These are phyloP conservation scores for Candida quercuum DNA, from an alignment of 805 yeast species.

Conservation along the genomic window DNA sequence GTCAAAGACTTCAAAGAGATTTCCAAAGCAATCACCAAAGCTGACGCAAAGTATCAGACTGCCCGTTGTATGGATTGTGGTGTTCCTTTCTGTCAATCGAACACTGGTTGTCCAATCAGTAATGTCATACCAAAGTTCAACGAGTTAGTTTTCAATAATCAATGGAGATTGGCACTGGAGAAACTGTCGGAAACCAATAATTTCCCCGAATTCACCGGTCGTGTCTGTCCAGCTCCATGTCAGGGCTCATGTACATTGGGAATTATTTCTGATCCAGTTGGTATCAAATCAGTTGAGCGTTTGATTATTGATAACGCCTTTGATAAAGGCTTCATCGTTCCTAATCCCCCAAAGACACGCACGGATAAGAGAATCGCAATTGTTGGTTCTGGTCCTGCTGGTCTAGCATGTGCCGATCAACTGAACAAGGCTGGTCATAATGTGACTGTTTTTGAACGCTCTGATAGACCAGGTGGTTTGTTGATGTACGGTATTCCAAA, in stretches of 20 bases:
- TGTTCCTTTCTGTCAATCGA: constrained; percentile 97
- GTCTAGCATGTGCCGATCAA: constrained; percentile 95
- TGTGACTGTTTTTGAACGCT: constrained; percentile 89
- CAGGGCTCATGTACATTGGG: constrained; percentile 96
- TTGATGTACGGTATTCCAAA: constrained; percentile 99
- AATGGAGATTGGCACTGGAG: constrained; percentile 92
- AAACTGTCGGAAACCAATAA: constrained; percentile 92
- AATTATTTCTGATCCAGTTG: constrained; percentile 91
- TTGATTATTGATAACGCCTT: constrained; percentile 95
- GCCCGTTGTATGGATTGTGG: constrained; percentile 99
- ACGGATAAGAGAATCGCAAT: constrained; percentile 84
- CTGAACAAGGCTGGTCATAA: constrained; percentile 92
- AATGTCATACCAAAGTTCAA: constrained; percentile 98
- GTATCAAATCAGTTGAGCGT: constrained; percentile 92
- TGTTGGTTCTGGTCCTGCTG: constrained; percentile 97
- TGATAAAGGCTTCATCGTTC: constrained; percentile 94
- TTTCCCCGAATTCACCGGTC: constrained; percentile 97
- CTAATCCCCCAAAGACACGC: constrained; percentile 70
- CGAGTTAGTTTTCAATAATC: constrained; percentile 88
- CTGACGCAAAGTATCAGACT: constrained; percentile 84
- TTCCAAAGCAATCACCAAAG: constrained; percentile 72
- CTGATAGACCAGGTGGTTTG: constrained; percentile 95
- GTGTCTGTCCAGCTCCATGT: constrained; percentile 99
- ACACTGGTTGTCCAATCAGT: constrained; percentile 96
- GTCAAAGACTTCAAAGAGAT: constrained; percentile 91